phyloP scores from a whole-genome alignment of 2,329 filamentous ascomycete species.

The Aspergillus calidoustus region DNA sequence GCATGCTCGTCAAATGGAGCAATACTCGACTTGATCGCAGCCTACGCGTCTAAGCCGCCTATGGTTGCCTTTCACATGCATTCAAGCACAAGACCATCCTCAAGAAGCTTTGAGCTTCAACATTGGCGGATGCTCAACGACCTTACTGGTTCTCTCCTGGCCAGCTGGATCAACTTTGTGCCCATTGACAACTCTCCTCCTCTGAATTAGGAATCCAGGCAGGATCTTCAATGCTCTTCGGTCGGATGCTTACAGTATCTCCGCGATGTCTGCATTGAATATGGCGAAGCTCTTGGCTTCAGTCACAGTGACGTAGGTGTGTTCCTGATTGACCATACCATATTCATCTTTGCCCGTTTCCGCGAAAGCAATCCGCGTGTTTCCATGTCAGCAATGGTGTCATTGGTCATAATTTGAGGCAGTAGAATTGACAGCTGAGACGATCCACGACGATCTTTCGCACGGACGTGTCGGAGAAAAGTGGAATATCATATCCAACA shows the following conservation, averaged over 20 bases:
- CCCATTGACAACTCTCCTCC: too few relatives aligned
- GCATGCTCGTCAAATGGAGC: too few relatives aligned
- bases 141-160: too few relatives aligned
- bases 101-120: too few relatives aligned
- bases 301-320: background rate
- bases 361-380: background rate
- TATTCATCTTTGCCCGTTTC: background rate
- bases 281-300: background rate
- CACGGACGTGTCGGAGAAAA: background rate
- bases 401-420: background rate
- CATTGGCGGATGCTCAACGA: too few relatives aligned
- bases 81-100: too few relatives aligned
- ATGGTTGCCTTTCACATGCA: too few relatives aligned
- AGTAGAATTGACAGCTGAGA: background rate
- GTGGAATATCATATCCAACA: background rate
- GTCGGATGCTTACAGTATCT: background rate
- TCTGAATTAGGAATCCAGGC: too few relatives aligned
- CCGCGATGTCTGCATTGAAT: background rate
- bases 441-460: background rate
- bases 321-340: background rate
- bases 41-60: too few relatives aligned
- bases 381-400: background rate
- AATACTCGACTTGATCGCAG: too few relatives aligned
- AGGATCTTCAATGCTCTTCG: too few relatives aligned
- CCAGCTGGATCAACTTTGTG: too few relatives aligned